phyloP scores from a whole-genome alignment of 2,329 filamentous ascomycete genomes.

The Cercospora zeae-maydis region DNA sequence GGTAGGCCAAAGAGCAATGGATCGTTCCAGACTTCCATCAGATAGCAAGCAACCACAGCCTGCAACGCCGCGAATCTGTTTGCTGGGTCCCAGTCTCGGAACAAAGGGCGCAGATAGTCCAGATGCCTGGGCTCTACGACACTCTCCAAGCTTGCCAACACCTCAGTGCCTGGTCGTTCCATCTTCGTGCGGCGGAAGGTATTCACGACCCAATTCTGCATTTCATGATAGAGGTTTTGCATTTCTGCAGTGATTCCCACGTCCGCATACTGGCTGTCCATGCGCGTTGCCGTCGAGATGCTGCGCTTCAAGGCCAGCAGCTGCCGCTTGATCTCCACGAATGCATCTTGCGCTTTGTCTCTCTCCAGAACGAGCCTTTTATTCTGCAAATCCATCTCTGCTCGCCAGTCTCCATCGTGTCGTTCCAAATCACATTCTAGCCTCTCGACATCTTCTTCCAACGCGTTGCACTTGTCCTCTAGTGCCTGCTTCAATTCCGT shows the following conservation, averaged over 20 bases:
- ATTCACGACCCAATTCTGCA: slow-evolving; percentile 72
- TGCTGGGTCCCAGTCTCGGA: slow-evolving; percentile 51
- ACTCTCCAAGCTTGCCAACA: slow-evolving; percentile 24
- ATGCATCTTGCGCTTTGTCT: slow-evolving; percentile 20
- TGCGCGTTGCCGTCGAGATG: slow-evolving; percentile 64
- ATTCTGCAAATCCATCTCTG: slow-evolving; percentile 15
- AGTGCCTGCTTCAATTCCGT: slow-evolving; percentile 22
- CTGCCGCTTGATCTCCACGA: slow-evolving; percentile 46
- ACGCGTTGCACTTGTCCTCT: slow-evolving; percentile 21
- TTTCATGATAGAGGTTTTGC: slow-evolving; percentile 58
- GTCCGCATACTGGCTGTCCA: slow-evolving; percentile 60
- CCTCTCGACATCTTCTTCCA: slow-evolving; percentile 22
- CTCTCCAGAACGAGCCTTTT: slow-evolving; percentile 11
- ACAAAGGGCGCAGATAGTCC: slow-evolving; percentile 40
- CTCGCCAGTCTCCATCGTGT: slow-evolving; percentile 18
- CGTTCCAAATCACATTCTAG: slow-evolving; percentile 13
- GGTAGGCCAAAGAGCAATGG: slow-evolving; percentile 61
- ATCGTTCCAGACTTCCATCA: slow-evolving; percentile 61
- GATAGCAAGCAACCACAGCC: slow-evolving; percentile 56
- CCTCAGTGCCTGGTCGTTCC: slow-evolving; percentile 23
- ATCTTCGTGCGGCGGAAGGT: slow-evolving; percentile 64
- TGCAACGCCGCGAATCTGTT: slow-evolving; percentile 62
- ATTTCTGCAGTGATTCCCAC: slow-evolving; percentile 63
- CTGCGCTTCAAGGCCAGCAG: slow-evolving; percentile 67
- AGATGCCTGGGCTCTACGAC: slow-evolving; percentile 23